Evolutionary conservation across 78 protist species (phyloP).

Genomic region (Monosiga brevicollis): DNA sequence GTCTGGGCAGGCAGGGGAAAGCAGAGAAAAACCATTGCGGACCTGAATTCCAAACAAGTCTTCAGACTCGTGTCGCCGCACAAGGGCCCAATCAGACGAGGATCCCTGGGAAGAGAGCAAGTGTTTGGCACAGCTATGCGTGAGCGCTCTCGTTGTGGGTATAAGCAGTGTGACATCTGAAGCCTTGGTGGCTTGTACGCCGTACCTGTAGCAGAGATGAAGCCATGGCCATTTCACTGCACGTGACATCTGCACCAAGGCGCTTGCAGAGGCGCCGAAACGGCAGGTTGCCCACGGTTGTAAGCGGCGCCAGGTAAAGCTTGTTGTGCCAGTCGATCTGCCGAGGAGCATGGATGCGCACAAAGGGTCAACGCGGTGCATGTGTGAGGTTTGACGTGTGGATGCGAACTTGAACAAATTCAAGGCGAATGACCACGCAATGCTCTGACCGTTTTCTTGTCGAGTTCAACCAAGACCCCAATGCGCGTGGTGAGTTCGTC

Average conservation of each 20-base stretch:
- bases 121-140: background rate
- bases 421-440: background rate
- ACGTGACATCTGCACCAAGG: conserved; percentile 70
- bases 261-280: conserved; percentile 81
- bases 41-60: conserved; percentile 88
- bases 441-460: background rate
- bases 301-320: conserved; percentile 89
- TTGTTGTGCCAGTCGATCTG: conserved; percentile 62
- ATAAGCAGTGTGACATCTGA: background rate
- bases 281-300: conserved; percentile 97
- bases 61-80: conserved; percentile 68
- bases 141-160: background rate
- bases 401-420: background rate
- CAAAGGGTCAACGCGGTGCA: background rate
- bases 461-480: background rate
- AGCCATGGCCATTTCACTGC: conserved; percentile 87
- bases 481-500: background rate
- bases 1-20: no score
- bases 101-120: conserved; percentile 32
- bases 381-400: background rate
- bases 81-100: conserved; percentile 62
- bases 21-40: background rate
- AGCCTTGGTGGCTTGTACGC: background rate
- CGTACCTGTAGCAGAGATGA: conserved; percentile 15
- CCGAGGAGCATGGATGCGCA: background rate